These are phyloP conservation scores for Jamesozyma jinghongensis DNA, from an alignment of 805 yeast genomes.

Conservation along the genomic window DNA sequence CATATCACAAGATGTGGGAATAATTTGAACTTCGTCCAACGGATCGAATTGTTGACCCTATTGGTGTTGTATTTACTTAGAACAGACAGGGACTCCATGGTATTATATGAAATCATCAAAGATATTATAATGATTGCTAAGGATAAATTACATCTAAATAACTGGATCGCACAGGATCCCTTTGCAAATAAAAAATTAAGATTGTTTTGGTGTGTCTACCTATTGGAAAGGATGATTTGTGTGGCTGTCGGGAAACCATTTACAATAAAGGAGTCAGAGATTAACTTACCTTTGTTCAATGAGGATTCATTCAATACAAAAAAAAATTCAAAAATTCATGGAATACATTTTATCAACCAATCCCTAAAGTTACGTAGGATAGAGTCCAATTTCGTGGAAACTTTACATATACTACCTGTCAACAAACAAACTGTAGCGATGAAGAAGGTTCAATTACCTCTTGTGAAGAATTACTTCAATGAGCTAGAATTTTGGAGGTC, in stretches of 20 bases:
- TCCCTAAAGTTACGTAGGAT: slow-evolving; percentile 47
- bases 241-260: slow-evolving; percentile 56
- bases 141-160: slow-evolving; percentile 18
- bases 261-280: slow-evolving; percentile 40
- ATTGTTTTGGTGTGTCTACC: slow-evolving; percentile 55
- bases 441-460: slow-evolving; percentile 36
- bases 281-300: slow-evolving; percentile 44
- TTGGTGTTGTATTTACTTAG: slow-evolving; percentile 47
- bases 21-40: slow-evolving; percentile 35
- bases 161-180: slow-evolving; percentile 19
- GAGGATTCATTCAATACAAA: slow-evolving; percentile 29
- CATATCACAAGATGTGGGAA: slow-evolving; percentile 41
- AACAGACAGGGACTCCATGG: slow-evolving; percentile 51
- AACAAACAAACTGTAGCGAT: slow-evolving; percentile 10
- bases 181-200: slow-evolving; percentile 37
- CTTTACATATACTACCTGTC: slow-evolving; percentile 35
- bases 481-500: slow-evolving; percentile 45
- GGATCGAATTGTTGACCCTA: slow-evolving; percentile 44
- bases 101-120: slow-evolving; percentile 42
- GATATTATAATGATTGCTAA: slow-evolving; percentile 42
- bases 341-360: slow-evolving; percentile 44
- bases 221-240: slow-evolving; percentile 50
- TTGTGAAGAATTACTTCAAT: slow-evolving; percentile 44
- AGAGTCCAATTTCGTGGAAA: slow-evolving; percentile 51
- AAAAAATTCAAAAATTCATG: slow-evolving; percentile 13